These are phyloP conservation scores for Aspergillus sp. DNA, from an alignment of 2,329 filamentous ascomycete genomes.

Conservation along the genomic window DNA sequence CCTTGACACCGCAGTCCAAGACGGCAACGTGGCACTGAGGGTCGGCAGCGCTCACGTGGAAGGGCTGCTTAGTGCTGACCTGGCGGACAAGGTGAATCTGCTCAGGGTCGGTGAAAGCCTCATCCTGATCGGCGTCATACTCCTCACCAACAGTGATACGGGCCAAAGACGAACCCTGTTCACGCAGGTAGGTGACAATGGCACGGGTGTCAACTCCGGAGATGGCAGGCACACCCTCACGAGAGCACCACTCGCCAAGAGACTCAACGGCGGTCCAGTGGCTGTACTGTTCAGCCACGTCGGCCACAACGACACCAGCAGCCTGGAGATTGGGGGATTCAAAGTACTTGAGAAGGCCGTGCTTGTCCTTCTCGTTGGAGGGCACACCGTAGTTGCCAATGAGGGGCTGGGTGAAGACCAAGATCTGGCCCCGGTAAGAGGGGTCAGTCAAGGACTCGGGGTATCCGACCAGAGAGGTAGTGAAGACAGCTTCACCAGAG, in stretches of 20 bases:
- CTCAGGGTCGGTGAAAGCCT: conserved; percentile 89
- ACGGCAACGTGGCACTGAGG: conserved; percentile 88
- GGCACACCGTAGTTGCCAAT: conserved; percentile 99
- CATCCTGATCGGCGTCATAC: conserved; percentile 97
- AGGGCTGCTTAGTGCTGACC: conserved; percentile 96
- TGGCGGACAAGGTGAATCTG: conserved; percentile 95
- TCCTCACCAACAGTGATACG: conserved; percentile 93
- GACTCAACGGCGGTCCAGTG: conserved; percentile 99
- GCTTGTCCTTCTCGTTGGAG: conserved; percentile 75
- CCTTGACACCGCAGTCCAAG: conserved; percentile 98
- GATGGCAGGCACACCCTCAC: conserved; percentile 93
- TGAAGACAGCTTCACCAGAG: conserved; percentile 97
- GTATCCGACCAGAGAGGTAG: conserved; percentile 94
- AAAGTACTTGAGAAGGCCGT: conserved; percentile 93
- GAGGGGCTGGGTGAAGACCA: conserved; percentile 95
- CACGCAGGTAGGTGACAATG: conserved; percentile 91
- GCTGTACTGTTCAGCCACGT: conserved; percentile 89
- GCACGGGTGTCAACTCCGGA: conserved; percentile 95
- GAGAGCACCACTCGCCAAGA: conserved; percentile 87
- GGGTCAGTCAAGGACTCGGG: conserved; percentile 78
- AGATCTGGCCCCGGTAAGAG: conserved; percentile 74
- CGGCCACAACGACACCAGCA: conserved; percentile 89
- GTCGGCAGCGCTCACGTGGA: conserved; percentile 81
- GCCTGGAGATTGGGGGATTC: conserved; percentile 98
- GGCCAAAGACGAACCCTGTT: conserved; percentile 93